Base-by-base conservation (phyloP, 2,329 filamentous ascomycete species). In the Aschersonia sp. region DNA sequence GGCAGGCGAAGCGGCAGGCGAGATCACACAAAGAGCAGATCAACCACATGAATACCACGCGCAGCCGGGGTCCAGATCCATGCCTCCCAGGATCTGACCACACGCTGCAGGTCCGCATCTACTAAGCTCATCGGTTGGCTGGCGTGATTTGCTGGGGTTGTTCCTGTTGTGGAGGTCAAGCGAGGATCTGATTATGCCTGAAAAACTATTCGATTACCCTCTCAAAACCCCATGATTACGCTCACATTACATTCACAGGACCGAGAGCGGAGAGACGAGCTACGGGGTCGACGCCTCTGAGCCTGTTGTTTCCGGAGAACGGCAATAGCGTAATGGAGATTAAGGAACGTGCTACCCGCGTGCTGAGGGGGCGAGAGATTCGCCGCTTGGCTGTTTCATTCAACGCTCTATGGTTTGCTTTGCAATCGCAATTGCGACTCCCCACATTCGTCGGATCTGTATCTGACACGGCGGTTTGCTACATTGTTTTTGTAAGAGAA, bases 401-500 rank as follows among this genome's bases (percentile, higher is more conserved):
- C 22, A 22, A 22, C 22, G 22, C 22, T 22, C 22, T 22, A 22
- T 22, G 22, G 22, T 22, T 22, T 22, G 35, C 35, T 37, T 37
- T 12, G 35, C 35, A 5, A 37, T 12, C 35, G 35, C 35, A 37
- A 37, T 11, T 44, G 48, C 55, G 41, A 43, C 46, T 41, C 43
- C 48, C 52, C 47, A 52, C 48, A 53, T 51, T 54, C 44, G 50
- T 52, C 53, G 52, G 54, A 54, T 56, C 50, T 55, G 52, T 57
- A 54, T 51, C 52, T 55, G 52, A 52, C 9, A 32, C 30, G 41
- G 52, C 43, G 55, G 56, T 59, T 62, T 61, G 60, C 60, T 60
- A 61, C 57, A 58, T 56, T 53, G 51, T 51, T 59, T 62, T 58
- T 62, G 60, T 62, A 62, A 64, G 58, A 63, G 61, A 63, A 64